Evolutionary conservation across 805 yeast species (phyloP), one percentile per base, ranked within the genome.

Genomic region (Cyberlindnera nakhonratchasimensis): DNA sequence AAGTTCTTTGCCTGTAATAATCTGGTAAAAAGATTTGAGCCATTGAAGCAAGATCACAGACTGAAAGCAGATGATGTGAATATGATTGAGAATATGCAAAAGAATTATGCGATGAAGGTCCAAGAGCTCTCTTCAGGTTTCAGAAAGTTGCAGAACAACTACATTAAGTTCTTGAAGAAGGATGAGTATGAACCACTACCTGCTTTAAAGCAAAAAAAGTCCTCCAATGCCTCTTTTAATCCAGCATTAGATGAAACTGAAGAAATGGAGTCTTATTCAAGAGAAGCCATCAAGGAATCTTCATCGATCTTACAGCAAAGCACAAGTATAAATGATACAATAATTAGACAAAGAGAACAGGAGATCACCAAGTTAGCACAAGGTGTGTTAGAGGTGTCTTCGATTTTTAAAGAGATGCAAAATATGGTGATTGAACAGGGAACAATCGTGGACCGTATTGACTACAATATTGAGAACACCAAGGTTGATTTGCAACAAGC

Each of bases 401-500:
- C 91, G 2, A 91, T 93, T 34, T 93, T 93, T 69, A 84, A 85
- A 59, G 98, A 93, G 57, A 77, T 93, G 76, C 97, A 95, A 57
- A 78, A 80, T 29, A 71, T 93, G 73, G 86, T 93, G 32, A 84
- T 93, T 42, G 98, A 93, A 57, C 99, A 93, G 64, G 99, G 99
- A 1, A 87, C 96, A 0, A 74, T 93, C 33, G 71, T 93, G 46
- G 99, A 93, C 64, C 70, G 97, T 52, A 91, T 93, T 43, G 99
- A 91, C 63, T 93, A 91, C 62, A 93, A 93, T 59, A 66, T 93
- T 45, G 84, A 83, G 47, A 80, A 80, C 46, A 83, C 96, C n/a
- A 82, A 78, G 2, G 77, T 77, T 26, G 84, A 88, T 50, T 75
- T 91, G 45, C 79, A 81, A 55, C 74, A 72, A 29, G 93, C 97